Base-by-base conservation (phyloP, 179 eudicot genomes). In the Silene coronaria region DNA sequence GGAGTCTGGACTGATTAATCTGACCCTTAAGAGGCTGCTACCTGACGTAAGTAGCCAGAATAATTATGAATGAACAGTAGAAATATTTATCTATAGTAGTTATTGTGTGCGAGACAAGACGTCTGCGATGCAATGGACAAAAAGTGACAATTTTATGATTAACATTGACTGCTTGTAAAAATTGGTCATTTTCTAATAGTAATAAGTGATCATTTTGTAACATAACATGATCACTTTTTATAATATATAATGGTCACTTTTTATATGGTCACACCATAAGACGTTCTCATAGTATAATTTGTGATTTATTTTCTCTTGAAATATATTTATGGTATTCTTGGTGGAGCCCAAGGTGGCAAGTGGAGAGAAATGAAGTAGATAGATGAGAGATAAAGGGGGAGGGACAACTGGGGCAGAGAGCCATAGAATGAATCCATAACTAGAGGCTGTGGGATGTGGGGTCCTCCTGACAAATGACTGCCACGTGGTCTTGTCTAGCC, bases 401-500 rank as follows among this genome's bases (percentile, higher is more conserved):
- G 73, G 79, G 70, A 74, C 71, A 75, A 75, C 64, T 75, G 79
- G 81, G 86, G 77, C 83, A 83, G 80, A 68, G 85, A 78, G 82
- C 79, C 84, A 59, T 77, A 76, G 87, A 80, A 78, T 79, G 84
- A 75, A 84, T 82, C 87, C 88, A 85, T 77, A 70, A 81, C 86
- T 77, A 82, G 84, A 79, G 81, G 84, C 84, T 78, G 83, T 77
- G 86, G 84, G 82, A 67, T 6, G 84, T 79, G 85, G 95, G 87
- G 69, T 87, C 89, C 23, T 17, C 70, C 61, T 78, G 86, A 85
- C 83, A 81, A 70, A 82, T 79, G 92, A 84, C 84, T 78, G 82
- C 88, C 91, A 86, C 88, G 92, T 82, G 89, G 84, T 79, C 73
- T 67, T 88, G 90, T 87, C 87, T 76, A 64, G 32, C 79, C 77